Percentiles rank a stretch among this genome's conserved stretches.
Conservation (phyloP, 2,329 filamentous ascomycete species). For the Xylariales sp. region DNA sequence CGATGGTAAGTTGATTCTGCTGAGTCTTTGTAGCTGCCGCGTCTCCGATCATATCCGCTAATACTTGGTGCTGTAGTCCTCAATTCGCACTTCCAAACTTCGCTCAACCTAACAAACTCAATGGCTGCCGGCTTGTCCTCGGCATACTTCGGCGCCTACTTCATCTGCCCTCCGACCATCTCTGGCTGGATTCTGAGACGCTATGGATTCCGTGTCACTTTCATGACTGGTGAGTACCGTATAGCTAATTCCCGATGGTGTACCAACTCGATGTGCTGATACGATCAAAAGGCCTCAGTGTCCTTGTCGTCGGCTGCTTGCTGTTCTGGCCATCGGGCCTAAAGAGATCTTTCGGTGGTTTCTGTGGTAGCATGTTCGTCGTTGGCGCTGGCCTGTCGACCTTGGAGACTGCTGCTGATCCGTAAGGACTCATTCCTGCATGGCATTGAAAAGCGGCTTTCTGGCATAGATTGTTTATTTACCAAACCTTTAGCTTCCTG, state of each 20-base stretch:
- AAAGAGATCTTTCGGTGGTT: constrained; percentile 52
- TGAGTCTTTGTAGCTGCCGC: too few relatives aligned
- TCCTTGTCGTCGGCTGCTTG: constrained; percentile 53
- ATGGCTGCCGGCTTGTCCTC: background rate
- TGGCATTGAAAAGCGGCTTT: background rate
- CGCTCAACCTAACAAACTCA: background rate
- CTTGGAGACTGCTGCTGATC: constrained; percentile 56
- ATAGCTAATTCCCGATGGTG: constrained; percentile 15
- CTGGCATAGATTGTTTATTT: too few relatives aligned
- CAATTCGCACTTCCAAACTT: constrained; percentile 4
- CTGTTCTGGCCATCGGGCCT: constrained; percentile 56
- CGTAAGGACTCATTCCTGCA: constrained; percentile 22
- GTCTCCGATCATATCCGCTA: too few relatives aligned
- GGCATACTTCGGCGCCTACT: constrained; percentile 3
- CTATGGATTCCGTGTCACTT: constrained; percentile 12
- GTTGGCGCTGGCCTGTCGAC: constrained; percentile 35
- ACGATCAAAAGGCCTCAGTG: constrained; percentile 46
- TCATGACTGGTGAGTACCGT: constrained; percentile 12
- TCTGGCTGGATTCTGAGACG: constrained; percentile 3
- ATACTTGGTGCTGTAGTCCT: background rate
- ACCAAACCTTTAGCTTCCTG: constrained; percentile 29
- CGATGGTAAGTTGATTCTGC: constrained; percentile 2
- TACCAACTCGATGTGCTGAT: too few relatives aligned
- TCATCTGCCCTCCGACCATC: background rate
- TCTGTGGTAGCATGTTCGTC: constrained; percentile 53